phyloP scores from a whole-genome alignment of 148 eudicot species.

The Rhododendron ferrugineum region DNA sequence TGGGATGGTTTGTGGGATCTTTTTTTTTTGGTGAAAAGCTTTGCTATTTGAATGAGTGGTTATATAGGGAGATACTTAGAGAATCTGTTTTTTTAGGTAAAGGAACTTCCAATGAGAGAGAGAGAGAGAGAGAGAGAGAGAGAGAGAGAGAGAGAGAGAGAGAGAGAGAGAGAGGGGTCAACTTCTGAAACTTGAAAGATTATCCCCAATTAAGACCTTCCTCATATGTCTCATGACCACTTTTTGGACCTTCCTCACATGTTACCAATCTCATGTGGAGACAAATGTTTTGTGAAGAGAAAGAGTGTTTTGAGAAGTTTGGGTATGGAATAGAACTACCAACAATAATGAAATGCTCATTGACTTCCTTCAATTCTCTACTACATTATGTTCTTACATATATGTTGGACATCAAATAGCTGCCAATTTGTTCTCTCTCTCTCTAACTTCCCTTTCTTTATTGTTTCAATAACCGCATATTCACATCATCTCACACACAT shows the following conservation, averaged over 20 bases:
- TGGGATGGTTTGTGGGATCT: background rate
- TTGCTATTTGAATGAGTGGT: background rate
- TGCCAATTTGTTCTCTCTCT: background rate
- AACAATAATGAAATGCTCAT: background rate
- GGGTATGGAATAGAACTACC: background rate
- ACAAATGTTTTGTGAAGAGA: constrained; percentile 1
- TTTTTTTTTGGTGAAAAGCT: background rate
- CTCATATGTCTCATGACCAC: constrained; percentile 21
- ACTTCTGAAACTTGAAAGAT: constrained; percentile 26
- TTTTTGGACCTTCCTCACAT: background rate
- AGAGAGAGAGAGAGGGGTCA: constrained; percentile 27
- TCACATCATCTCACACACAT: background rate
- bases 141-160: background rate
- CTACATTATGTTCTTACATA: background rate
- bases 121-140: background rate
- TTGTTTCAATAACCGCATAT: background rate
- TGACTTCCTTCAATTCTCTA: background rate
- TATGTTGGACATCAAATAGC: background rate
- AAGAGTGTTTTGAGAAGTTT: background rate
- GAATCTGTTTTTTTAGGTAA: background rate
- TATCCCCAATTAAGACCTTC: constrained; percentile 56
- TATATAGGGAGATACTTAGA: background rate
- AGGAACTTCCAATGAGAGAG: background rate
- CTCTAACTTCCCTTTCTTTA: background rate
- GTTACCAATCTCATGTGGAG: constrained; percentile 6